Base-by-base conservation (phyloP, 164 flowering plant genomes). In the Pachysandra terminalis region DNA sequence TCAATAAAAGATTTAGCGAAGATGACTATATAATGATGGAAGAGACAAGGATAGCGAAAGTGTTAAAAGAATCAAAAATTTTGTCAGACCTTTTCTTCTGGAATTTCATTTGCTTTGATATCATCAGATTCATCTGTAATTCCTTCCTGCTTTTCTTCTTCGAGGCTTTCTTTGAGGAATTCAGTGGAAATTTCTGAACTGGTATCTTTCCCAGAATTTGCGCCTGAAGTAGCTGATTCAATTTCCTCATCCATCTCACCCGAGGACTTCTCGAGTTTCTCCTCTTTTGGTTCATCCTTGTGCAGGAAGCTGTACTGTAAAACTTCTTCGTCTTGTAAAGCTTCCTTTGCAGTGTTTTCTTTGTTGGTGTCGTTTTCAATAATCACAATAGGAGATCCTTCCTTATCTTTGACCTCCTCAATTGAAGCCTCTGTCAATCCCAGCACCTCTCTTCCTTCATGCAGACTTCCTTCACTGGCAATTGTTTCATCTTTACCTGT, bases 131-230 rank as follows among this genome's bases (percentile, higher is more conserved):
- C 25, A 7, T 28, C 45, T 60, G 23, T 17, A 63, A 23, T n/a
- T 19, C 24, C 61, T 28, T 49, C 69, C 40, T 56, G 57, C 22
- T 1, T 56, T 56, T 63, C 74, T 67, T 62, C 65, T 24, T 66
- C 22, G 19, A 63, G 28, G 68, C 59, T 58, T 69, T 72, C 68
- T 61, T 67, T 67, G 55, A 64, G 45, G 56, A 67, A 59, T n/a
- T 62, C 25, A 65, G 26, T 14, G 17, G 53, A 3, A 25, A 19
- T 41, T 40, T 16, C 49, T 25, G 22, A 32, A 32, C 56, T 2
- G 19, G 51, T 69, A 37, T 26, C 16, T 9, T 49, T 64, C 22
- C 35, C 68, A 61, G 52, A 14, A 45, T 64, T 12, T 45, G 53
- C 73, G 56, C 62, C 55, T 59, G 74, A 27, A 40, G 40, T 12